A percentile compares a stretch with the other conserved stretches of the same genome.
Conservation (phyloP, 2,329 filamentous ascomycete genomes). For the Elsinoe perseae region DNA sequence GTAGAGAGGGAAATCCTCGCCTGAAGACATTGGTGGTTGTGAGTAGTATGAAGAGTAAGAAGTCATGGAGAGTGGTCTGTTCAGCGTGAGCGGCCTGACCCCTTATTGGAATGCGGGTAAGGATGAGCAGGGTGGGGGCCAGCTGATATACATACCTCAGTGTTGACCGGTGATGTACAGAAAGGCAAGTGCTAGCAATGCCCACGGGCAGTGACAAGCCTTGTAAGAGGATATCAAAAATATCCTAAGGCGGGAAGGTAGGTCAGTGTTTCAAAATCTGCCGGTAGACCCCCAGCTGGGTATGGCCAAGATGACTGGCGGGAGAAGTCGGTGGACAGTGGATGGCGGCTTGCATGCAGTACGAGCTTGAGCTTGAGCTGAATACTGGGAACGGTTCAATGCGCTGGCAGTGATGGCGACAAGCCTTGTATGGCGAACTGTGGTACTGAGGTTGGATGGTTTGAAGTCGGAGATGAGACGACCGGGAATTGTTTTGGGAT, state of each 20-base stretch:
- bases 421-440: not conserved
- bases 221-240: conserved; percentile 4
- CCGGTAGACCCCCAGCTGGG: conserved; percentile 6
- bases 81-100: not conserved
- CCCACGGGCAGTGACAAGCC: conserved; percentile 13
- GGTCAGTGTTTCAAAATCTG: conserved; percentile 11
- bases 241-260: not conserved
- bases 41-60: conserved; percentile 11
- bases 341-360: conserved; percentile 8
- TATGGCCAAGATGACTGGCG: not conserved
- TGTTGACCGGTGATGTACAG: not conserved
- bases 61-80: conserved; percentile 10
- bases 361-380: not conserved
- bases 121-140: conserved; percentile 3
- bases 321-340: not conserved
- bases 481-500: not conserved
- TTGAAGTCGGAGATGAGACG: conserved; percentile 4
- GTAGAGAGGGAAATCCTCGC: conserved; percentile 29
- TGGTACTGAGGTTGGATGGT: not conserved
- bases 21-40: conserved; percentile 11
- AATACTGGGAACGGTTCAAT: not conserved
- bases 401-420: conserved; percentile 2
- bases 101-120: conserved; percentile 7
- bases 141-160: conserved; percentile 10
- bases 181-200: conserved; percentile 7